These are phyloP conservation scores for Starmerella sp. DNA, from an alignment of 805 yeast genomes.

Conservation along the genomic window DNA sequence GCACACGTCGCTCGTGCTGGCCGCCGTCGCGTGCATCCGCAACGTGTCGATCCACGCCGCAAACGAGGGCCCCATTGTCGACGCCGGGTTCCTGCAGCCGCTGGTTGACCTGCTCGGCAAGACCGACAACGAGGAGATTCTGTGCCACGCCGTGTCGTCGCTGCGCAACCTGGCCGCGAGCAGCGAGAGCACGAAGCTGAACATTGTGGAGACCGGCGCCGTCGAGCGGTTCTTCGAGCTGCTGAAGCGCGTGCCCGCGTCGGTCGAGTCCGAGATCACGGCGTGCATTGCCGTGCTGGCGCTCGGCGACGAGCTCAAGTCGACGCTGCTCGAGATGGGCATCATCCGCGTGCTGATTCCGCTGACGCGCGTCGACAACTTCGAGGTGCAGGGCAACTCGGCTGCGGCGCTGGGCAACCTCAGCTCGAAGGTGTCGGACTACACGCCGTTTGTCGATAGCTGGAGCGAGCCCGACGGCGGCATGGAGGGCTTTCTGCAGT, in stretches of 20 bases:
- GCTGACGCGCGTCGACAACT: slow-evolving; percentile 71
- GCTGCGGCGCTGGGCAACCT: slow-evolving; percentile 97
- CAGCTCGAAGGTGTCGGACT: slow-evolving; percentile 80
- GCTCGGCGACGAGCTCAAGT: slow-evolving; percentile 85
- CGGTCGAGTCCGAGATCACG: slow-evolving; percentile 90
- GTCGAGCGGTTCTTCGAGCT: slow-evolving; percentile 86
- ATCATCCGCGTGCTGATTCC: slow-evolving; percentile 84
- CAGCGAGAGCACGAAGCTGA: slow-evolving; percentile 82
- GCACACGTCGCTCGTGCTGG: slow-evolving; percentile 83
- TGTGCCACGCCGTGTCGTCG: slow-evolving; percentile 96
- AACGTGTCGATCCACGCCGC: slow-evolving; percentile 93
- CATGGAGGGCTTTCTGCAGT: slow-evolving; percentile 65
- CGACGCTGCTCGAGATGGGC: slow-evolving; percentile 69
- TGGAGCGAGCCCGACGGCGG: slow-evolving; percentile 81
- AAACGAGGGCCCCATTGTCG: slow-evolving; percentile 90
- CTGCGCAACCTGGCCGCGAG: slow-evolving; percentile 92
- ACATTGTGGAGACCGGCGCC: slow-evolving; percentile 88
- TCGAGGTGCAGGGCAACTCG: slow-evolving; percentile 95
- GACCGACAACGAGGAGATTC: slow-evolving; percentile 86
- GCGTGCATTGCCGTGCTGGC: slow-evolving; percentile 97
- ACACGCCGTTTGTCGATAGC: slow-evolving; percentile 60
- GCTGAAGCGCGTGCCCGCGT: slow-evolving; percentile 64
- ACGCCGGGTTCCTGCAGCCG: slow-evolving; percentile 91
- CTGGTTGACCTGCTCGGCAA: slow-evolving; percentile 65
- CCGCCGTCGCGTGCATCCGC: slow-evolving; percentile 97